Evolutionary conservation across 2,329 filamentous ascomycete genomes (phyloP).

Genomic region (Penicillium sp.): DNA sequence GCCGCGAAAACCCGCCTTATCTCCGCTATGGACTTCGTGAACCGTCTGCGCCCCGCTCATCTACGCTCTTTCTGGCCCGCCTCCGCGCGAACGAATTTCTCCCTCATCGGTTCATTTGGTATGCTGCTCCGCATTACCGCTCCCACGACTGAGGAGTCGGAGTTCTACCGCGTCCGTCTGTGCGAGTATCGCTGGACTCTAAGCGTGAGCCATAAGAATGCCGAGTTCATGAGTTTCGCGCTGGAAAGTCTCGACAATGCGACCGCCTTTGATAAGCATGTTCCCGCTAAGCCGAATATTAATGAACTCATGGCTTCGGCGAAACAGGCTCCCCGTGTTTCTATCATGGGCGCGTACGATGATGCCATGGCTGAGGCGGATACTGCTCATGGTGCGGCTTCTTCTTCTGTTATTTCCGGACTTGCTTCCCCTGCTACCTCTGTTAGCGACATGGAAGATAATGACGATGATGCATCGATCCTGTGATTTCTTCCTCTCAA

Average conservation of each 20-base stretch:
- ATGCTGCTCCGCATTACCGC: conserved; percentile 87
- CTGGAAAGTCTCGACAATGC: conserved; percentile 77
- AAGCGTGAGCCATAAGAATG: conserved; percentile 78
- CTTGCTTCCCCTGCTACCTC: conserved; percentile 44
- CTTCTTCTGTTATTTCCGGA: conserved; percentile 43
- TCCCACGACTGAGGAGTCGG: conserved; percentile 83
- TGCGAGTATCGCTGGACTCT: conserved; percentile 95
- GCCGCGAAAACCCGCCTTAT: conserved; percentile 93
- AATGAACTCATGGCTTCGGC: conserved; percentile 44
- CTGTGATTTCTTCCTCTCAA: neutral
- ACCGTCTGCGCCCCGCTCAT: conserved; percentile 83
- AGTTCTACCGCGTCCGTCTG: conserved; percentile 85
- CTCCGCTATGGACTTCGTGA: conserved; percentile 96
- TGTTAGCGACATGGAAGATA: conserved; percentile 36
- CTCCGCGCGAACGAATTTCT: conserved; percentile 70
- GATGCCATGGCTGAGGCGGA: conserved; percentile 34
- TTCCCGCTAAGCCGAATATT: conserved; percentile 72
- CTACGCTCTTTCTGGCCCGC: conserved; percentile 82
- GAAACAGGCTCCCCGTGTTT: conserved; percentile 30
- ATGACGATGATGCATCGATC: conserved; percentile 33
- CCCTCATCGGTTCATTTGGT: conserved; percentile 91
- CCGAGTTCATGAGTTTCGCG: conserved; percentile 62
- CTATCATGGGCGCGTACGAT: conserved; percentile 24
- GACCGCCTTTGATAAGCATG: conserved; percentile 68
- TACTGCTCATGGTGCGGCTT: conserved; percentile 24